Conservation (phyloP, 768 basidiomycete genomes). For the Phylloporus arenicola region DNA sequence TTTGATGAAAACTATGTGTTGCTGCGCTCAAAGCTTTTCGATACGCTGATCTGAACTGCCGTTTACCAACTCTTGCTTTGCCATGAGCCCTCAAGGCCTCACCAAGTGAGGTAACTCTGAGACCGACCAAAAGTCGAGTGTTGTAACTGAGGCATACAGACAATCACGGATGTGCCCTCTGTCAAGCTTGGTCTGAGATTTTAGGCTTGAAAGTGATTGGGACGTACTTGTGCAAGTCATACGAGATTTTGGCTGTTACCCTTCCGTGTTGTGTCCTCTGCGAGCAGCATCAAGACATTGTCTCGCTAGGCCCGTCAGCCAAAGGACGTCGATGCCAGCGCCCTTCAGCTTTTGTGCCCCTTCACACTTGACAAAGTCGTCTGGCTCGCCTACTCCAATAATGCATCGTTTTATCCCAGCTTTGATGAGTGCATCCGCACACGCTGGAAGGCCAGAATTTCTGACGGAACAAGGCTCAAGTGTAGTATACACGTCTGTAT, state of each 20-base stretch:
- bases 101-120: neutral
- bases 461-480: constrained; percentile 94
- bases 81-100: too few species aligned
- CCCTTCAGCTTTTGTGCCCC: constrained; percentile 69
- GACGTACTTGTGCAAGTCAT: constrained; percentile 3
- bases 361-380: constrained; percentile 91
- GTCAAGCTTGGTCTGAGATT: neutral
- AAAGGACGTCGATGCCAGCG: constrained; percentile 71
- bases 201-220: neutral
- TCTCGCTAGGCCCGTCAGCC: constrained; percentile 68
- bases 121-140: constrained; percentile 13
- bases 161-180: constrained; percentile 14
- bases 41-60: too few species aligned
- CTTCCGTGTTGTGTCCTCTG: constrained; percentile 36
- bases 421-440: constrained; percentile 75
- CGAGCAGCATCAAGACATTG: constrained; percentile 81
- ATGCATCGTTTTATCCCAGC: constrained; percentile 70
- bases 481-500: constrained; percentile 83
- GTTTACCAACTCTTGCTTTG: too few species aligned
- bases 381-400: constrained; percentile 87
- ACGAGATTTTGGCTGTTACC: neutral
- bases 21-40: too few species aligned
- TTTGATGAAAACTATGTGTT: too few species aligned
- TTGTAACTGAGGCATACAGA: constrained; percentile 14
- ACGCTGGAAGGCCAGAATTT: constrained; percentile 81